phyloP scores from a whole-genome alignment of 106 monocot genomes.

The Posidonia australis region DNA sequence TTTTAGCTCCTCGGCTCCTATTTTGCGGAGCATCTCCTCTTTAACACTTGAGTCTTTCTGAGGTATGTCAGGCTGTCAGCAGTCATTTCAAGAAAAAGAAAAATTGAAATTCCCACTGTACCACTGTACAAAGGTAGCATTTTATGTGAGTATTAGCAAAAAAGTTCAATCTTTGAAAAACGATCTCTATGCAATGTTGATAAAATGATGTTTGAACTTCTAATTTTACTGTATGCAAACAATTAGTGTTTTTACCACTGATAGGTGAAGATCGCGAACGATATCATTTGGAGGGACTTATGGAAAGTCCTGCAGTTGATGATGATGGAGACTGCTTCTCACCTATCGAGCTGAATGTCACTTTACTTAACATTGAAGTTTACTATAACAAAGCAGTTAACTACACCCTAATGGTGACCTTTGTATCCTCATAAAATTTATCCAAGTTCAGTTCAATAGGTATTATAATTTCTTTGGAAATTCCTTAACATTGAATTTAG shows the following conservation, averaged over 20 bases:
- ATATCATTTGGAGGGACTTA: conserved; percentile 77
- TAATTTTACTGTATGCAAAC: too few relatives aligned
- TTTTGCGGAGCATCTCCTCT: too few relatives aligned
- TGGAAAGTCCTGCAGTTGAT: conserved; percentile 64
- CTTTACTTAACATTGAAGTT: conserved; percentile 85
- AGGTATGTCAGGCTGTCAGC: too few relatives aligned
- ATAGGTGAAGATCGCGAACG: conserved; percentile 68
- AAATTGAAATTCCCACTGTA: too few relatives aligned
- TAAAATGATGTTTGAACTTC: too few relatives aligned
- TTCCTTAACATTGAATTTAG: conserved; percentile 51
- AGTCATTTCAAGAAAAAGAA: too few relatives aligned
- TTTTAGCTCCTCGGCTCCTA: too few relatives aligned
- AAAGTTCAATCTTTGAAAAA: too few relatives aligned
- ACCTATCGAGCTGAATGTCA: conserved; percentile 67
- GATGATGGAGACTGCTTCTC: conserved; percentile 85
- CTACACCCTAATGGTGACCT: conserved; percentile 96
- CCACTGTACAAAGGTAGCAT: too few relatives aligned
- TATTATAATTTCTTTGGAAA: not conserved
- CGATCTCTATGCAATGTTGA: too few relatives aligned
- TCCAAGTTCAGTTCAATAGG: not conserved
- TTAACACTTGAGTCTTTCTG: too few relatives aligned
- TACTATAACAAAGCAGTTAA: conserved; percentile 99
- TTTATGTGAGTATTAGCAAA: too few relatives aligned
- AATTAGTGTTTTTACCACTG: not conserved
- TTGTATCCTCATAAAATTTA: conserved; percentile 69